Conservation (phyloP, 2,329 filamentous ascomycete genomes). For the Lasiodiplodia theobromae region DNA sequence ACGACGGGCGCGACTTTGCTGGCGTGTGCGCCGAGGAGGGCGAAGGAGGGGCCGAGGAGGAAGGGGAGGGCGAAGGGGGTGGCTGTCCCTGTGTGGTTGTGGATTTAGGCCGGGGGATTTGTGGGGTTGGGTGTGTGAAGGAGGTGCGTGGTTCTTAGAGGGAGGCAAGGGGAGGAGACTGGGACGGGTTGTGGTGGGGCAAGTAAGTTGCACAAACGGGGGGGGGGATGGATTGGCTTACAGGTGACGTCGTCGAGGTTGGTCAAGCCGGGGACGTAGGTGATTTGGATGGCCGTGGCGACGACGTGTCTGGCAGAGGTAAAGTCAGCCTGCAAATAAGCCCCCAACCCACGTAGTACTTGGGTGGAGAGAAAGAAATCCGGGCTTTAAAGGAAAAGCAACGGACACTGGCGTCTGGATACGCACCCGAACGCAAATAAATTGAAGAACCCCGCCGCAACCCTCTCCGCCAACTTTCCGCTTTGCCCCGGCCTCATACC, state of each 20-base stretch:
- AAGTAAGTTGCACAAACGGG: not conserved
- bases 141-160: rapidly evolving
- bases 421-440: not conserved
- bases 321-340: too few relatives aligned
- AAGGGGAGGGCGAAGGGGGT: slow-evolving; percentile 8
- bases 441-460: not conserved
- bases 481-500: not conserved
- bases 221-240: not conserved
- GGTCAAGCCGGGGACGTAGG: not conserved
- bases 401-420: rapidly evolving
- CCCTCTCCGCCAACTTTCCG: not conserved
- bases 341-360: too few relatives aligned
- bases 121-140: not conserved
- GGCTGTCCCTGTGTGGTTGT: not conserved
- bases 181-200: too few relatives aligned
- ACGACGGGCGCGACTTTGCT: not conserved
- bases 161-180: too few relatives aligned
- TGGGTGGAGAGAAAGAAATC: rapidly evolving
- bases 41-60: not conserved
- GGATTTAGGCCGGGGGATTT: too few relatives aligned
- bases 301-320: not conserved
- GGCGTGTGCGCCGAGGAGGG: not conserved
- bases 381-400: not conserved
- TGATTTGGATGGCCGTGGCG: not conserved
- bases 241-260: slow-evolving; percentile 13